Evolutionary conservation across 257 asterid genomes (phyloP).

Genomic region (Rubia yunnanensis): DNA sequence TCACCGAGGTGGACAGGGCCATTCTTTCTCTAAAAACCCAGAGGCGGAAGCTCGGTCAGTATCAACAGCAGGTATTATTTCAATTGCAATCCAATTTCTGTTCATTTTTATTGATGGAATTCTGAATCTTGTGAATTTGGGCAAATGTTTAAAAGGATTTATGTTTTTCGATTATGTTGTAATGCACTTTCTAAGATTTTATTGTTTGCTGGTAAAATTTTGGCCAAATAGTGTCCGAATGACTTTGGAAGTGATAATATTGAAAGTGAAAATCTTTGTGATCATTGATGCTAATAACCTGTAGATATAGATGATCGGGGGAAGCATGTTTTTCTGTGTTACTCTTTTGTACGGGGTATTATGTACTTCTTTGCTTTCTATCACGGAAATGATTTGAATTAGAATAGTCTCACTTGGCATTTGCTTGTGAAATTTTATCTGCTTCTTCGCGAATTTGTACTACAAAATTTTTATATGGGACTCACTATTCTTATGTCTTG

Average conservation of each 20-base stretch:
- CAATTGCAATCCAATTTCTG: neutral
- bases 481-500: neutral
- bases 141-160: neutral
- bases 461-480: neutral
- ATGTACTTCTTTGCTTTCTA: neutral
- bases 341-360: neutral
- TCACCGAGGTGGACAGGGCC: conserved; percentile 89
- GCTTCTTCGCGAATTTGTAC: neutral
- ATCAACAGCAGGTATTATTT: conserved; percentile 71
- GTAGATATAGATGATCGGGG: neutral
- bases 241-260: neutral
- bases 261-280: neutral
- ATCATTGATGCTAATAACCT: neutral
- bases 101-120: neutral
- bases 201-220: neutral
- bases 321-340: neutral
- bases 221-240: neutral
- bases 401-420: neutral
- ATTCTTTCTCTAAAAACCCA: conserved; percentile 95
- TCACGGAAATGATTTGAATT: neutral
- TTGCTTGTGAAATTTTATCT: neutral
- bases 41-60: conserved; percentile 89
- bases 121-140: neutral
- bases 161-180: neutral
- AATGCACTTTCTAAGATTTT: neutral